Percentiles rank a stretch among this genome's conserved stretches.
Evolutionary conservation across 2,329 filamentous ascomycete genomes (phyloP).

Genomic region (Fusarium agapanthi): DNA sequence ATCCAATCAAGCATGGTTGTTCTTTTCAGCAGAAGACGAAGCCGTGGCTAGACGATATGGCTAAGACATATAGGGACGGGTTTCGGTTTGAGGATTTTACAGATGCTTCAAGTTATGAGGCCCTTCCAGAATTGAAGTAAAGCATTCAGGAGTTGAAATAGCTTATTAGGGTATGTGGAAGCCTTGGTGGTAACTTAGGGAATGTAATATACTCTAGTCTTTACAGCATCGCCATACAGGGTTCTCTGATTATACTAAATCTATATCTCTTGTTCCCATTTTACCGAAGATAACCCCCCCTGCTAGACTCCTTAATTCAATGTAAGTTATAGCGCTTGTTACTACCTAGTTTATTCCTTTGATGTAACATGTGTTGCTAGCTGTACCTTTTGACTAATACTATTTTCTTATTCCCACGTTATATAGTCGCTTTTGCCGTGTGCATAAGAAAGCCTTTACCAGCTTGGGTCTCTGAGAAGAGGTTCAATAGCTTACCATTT

Average conservation of each 20-base stretch:
- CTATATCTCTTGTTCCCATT: no score
- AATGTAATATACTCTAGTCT: no score
- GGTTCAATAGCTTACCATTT: not conserved
- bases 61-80: not conserved
- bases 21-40: not conserved
- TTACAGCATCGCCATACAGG: no score
- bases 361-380: not conserved
- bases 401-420: not conserved
- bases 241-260: no score
- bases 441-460: not conserved
- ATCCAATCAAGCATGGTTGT: not conserved
- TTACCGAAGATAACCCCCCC: no score
- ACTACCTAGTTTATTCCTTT: not conserved
- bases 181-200: no score
- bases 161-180: not conserved
- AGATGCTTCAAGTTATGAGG: no score
- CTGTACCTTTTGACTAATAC: not conserved
- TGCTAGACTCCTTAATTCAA: not conserved
- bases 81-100: not conserved
- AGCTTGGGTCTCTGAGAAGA: not conserved
- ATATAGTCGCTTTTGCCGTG: not conserved
- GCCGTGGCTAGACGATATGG: not conserved
- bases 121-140: not conserved
- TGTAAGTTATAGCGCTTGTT: rapidly evolving
- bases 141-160: not conserved